Conservation (phyloP, 179 eudicot species). For the Beta macrorhiza region DNA sequence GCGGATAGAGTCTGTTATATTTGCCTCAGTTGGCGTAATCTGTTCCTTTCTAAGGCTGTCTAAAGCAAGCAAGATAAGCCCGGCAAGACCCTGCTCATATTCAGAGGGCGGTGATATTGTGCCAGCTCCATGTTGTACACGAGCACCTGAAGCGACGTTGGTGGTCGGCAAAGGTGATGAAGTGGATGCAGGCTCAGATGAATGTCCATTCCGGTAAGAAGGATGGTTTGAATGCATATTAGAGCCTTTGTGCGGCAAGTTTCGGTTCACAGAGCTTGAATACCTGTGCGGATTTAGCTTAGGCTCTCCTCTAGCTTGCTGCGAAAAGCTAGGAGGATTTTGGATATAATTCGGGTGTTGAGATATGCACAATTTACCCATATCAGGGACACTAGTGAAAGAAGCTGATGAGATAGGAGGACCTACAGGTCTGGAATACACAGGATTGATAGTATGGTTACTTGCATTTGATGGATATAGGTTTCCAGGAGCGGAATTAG, state of each 20-base stretch:
- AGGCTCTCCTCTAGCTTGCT: constrained; percentile 40
- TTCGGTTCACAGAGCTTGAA: constrained; percentile 35
- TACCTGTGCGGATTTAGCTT: constrained; percentile 40
- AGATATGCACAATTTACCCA: constrained; percentile 48
- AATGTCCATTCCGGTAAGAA: constrained; percentile 34
- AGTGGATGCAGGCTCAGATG: constrained; percentile 20
- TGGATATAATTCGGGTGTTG: constrained; percentile 42
- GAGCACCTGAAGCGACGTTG: constrained; percentile 7
- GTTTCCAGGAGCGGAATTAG: constrained; percentile 44
- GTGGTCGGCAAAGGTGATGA: constrained; percentile 18
- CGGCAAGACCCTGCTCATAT: constrained; percentile 67
- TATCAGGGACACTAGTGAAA: constrained; percentile 42
- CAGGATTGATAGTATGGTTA: constrained; percentile 34
- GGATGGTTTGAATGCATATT: constrained; percentile 29
- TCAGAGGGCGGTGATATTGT: constrained; percentile 52
- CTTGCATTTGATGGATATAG: constrained; percentile 33
- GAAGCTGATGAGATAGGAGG: constrained; percentile 37
- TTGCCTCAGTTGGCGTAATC: constrained; percentile 66
- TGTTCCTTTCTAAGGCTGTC: constrained; percentile 66
- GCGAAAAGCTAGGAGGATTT: constrained; percentile 33
- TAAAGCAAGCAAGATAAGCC: constrained; percentile 69
- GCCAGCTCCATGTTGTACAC: constrained; percentile 26
- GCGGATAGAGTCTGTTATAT: constrained; percentile 71
- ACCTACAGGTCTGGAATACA: constrained; percentile 44
- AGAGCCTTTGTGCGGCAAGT: constrained; percentile 42